Base-by-base conservation (phyloP, 73 alveolate genomes). In the Stentor coeruleus region DNA sequence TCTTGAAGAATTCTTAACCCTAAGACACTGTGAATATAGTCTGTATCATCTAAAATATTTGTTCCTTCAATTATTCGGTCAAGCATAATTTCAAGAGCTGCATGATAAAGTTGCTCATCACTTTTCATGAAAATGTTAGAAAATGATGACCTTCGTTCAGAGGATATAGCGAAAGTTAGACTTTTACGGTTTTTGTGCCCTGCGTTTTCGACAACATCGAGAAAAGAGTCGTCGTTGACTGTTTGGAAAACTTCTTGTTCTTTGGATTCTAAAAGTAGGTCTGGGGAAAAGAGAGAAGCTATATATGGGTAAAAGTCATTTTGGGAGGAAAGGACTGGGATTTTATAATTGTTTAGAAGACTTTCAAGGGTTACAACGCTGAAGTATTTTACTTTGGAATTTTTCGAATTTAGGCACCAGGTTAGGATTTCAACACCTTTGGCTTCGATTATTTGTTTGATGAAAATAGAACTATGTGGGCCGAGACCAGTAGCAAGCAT, bases 1-100 rank as follows among this genome's bases (percentile, higher is more conserved):
- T 66, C 42, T 2, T 26, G 26, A 20, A 66, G 33, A 11, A 66
- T 20, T 20, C 11, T 14, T 40, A 66, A 40, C 39, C 79, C 79
- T 28, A 31, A 11, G n/a, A 20, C 33, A 40, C 37, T 66, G 1
- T 66, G 79, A 66, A 66, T 66, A 40, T 66, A 66, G 2, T 66
- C 79, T 28, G 15, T 20, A 33, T 66, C 79, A 66, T 66, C 79
- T 31, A 66, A 66, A 33, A 66, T 66, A 2, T 31, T 66, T 26
- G n/a, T 37, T 26, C 79, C 79, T 20, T 31, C 79, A 20, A 66
- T 11, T 33, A 31, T 26, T 2, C 37, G n/a, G 79, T 33, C 37
- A 20, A 66, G 39, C 79, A 66, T 66, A 26, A 66, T 66, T 66
- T 66, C 79, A 1, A 66, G 2, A 2, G 15, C 39, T 20, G 42